Evolutionary conservation across 2,329 filamentous ascomycete species (phyloP), one percentile per base, ranked within the genome.

Genomic region (Alternaria arbusti): DNA sequence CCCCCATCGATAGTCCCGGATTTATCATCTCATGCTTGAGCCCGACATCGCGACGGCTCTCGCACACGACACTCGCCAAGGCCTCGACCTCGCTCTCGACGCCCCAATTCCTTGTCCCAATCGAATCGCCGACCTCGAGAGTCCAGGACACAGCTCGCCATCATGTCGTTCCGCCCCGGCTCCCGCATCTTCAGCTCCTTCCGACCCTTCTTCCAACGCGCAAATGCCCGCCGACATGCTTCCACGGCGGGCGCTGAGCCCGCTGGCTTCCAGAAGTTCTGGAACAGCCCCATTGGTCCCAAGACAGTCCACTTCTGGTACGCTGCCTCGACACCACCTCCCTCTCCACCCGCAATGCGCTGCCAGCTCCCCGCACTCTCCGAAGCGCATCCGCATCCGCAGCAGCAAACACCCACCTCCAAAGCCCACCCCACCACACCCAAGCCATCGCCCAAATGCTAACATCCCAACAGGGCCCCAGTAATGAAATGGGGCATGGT

Each of bases 221-320:
- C 78, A 80, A 85, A 82, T 79, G 86, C 82, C 86, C 88, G 88
- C 76, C 88, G 92, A 79, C 93, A 80, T 71, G 72, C 88, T 81
- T 89, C 92, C 82, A 93, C 89, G 81, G 84, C 89, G 45, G 76
- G 76, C 64, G 74, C 75, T 54, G 74, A 74, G 36, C 83, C 85
- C 80, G 84, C 79, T 68, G 81, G 80, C 56, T 89, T 96, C 81
- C 89, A 90, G 85, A 89, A 89, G 82, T 88, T 96, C 86, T 83
- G 80, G 81, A 82, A 84, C 74, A 82, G 80, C 57, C 79, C 81
- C 32, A 79, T 86, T 60, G 84, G 84, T 8, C 82, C 83, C 56
- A 84, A 86, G 90, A 99, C 96, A 66, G 96, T 99, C 75, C 96
- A 99, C 83, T 99, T 99, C 85, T 99, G 96, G 95, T 95, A 85